phyloP scores from a whole-genome alignment of 73 alveolate genomes.

The Diophrys appendiculata region DNA sequence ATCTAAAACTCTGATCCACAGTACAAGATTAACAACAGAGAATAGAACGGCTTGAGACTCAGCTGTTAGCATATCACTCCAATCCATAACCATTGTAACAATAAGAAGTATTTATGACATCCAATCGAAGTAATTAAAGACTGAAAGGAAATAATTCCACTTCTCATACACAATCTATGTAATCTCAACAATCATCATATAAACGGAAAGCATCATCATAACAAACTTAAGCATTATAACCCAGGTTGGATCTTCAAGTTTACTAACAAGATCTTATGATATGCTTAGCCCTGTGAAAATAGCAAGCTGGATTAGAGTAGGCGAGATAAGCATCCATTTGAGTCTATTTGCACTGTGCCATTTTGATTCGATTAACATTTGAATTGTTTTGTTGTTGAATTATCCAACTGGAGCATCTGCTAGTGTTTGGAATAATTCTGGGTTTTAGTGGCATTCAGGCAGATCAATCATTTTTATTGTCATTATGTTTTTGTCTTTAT shows the following conservation, averaged over 20 bases:
- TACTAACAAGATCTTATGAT: not conserved
- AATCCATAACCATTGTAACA: not conserved
- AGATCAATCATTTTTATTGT: not conserved
- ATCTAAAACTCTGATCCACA: not conserved
- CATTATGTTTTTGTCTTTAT: not conserved
- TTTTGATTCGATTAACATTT: not conserved
- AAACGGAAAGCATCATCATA: not conserved
- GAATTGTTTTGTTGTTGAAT: not conserved
- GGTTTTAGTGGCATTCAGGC: not conserved
- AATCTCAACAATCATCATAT: not conserved
- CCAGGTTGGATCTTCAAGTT: not conserved
- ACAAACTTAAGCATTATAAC: not conserved
- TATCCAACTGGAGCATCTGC: not conserved
- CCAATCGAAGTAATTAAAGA: not conserved
- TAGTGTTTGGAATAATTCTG: not conserved
- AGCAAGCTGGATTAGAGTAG: not conserved
- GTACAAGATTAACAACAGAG: not conserved
- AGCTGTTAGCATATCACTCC: not conserved
- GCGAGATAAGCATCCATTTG: not conserved
- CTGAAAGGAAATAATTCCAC: not conserved
- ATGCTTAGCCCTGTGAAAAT: not conserved
- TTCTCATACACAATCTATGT: not conserved
- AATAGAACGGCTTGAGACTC: not conserved
- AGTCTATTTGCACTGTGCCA: not conserved
- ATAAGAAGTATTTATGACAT: not conserved